phyloP scores from a whole-genome alignment of 805 yeast species.

The Starmerella roubikii region DNA sequence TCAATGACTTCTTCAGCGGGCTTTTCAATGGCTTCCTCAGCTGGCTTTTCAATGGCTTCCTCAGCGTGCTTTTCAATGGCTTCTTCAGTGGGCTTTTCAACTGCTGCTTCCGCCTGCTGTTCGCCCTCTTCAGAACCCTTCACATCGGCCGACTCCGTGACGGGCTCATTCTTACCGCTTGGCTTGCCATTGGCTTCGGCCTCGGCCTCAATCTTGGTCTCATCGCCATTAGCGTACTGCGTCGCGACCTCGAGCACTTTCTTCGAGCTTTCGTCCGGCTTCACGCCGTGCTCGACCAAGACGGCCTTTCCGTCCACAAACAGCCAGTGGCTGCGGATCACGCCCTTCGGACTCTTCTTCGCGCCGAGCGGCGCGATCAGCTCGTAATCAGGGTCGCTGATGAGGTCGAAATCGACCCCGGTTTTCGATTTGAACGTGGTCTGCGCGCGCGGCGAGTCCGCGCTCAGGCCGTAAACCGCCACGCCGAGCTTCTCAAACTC shows the following conservation, averaged over 20 bases:
- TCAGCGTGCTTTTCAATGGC: too few species aligned
- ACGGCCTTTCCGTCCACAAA: constrained; percentile 62
- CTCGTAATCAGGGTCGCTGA: constrained; percentile 61
- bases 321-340: constrained; percentile 84
- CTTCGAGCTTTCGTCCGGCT: constrained; percentile 29
- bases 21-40: too few species aligned
- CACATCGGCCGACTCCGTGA: too few species aligned
- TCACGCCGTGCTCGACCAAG: constrained; percentile 38
- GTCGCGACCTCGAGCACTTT: constrained; percentile 21
- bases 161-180: too few species aligned
- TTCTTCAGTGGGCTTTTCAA: too few species aligned
- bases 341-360: constrained; percentile 61
- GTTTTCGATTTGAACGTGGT: constrained; percentile 62
- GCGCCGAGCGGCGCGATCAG: constrained; percentile 71
- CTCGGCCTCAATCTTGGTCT: constrained; percentile 2
- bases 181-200: neutral
- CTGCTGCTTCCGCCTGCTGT: too few species aligned
- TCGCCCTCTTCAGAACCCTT: too few species aligned
- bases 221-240: constrained; percentile 1
- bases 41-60: too few species aligned
- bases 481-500: constrained; percentile 39
- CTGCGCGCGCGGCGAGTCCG: constrained; percentile 72
- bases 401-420: constrained; percentile 53
- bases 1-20: too few species aligned
- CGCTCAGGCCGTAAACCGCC: constrained; percentile 64